Evolutionary conservation across 2,329 filamentous ascomycete genomes (phyloP).

Genomic region (Raffaelea deltoideospora): DNA sequence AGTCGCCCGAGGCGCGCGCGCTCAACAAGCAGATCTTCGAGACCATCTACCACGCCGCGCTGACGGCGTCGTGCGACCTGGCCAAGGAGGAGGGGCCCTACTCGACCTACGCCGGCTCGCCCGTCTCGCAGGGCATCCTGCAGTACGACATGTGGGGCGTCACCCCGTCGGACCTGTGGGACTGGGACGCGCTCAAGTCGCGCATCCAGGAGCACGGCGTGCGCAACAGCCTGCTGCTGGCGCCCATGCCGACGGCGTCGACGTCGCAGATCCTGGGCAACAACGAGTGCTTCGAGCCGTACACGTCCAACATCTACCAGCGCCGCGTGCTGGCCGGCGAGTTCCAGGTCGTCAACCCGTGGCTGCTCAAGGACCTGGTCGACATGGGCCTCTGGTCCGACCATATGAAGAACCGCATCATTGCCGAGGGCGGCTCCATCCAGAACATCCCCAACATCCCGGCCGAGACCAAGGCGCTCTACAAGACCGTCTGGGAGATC

Average conservation of each 20-base stretch:
- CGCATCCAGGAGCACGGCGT: constrained; percentile 87
- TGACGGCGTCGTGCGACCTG: constrained; percentile 78
- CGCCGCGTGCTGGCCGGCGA: constrained; percentile 94
- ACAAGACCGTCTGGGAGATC: constrained; percentile 99
- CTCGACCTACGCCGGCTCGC: constrained; percentile 81
- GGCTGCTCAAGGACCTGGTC: constrained; percentile 94
- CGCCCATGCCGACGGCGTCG: constrained; percentile 94
- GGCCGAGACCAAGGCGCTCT: constrained; percentile 85
- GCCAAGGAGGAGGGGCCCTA: constrained; percentile 76
- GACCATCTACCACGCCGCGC: constrained; percentile 93
- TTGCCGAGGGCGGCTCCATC: constrained; percentile 86
- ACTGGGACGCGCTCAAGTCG: constrained; percentile 79
- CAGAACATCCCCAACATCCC: constrained; percentile 97
- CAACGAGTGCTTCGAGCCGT: constrained; percentile 99
- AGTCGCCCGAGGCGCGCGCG: constrained; percentile 83
- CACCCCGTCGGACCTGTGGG: constrained; percentile 87
- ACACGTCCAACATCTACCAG: constrained; percentile 99
- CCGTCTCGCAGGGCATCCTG: constrained; percentile 85
- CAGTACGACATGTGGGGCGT: constrained; percentile 99
- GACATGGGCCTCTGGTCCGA: constrained; percentile 98
- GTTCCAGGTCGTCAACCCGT: constrained; percentile 99
- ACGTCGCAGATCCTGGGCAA: constrained; percentile 97
- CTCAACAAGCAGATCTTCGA: constrained; percentile 98
- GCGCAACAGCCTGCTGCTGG: constrained; percentile 87
- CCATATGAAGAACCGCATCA: constrained; percentile 99